Percentiles rank a stretch among this genome's conserved stretches.
phyloP scores from a whole-genome alignment of 306 rosid genomes.

The Glycine latifolia region DNA sequence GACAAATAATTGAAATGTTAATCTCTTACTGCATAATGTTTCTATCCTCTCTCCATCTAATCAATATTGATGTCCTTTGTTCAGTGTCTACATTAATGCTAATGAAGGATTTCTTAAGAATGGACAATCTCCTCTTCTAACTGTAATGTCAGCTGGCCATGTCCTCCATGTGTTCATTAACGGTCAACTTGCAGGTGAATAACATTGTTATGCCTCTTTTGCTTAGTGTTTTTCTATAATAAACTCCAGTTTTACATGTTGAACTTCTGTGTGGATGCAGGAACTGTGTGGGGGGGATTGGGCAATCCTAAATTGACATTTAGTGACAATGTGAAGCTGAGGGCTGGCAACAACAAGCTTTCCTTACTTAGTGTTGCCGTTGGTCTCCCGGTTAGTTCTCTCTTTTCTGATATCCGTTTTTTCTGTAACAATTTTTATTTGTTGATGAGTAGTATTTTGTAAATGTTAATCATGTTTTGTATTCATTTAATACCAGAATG shows the following conservation, averaged over 20 bases:
- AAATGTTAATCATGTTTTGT: background rate
- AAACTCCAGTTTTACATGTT: slow-evolving; percentile 39
- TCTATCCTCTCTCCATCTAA: slow-evolving; percentile 31
- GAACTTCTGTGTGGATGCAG: slow-evolving; percentile 53
- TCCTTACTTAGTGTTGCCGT: slow-evolving; percentile 86
- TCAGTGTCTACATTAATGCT: slow-evolving; percentile 69
- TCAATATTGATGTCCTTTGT: slow-evolving; percentile 16
- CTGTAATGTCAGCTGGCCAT: slow-evolving; percentile 78
- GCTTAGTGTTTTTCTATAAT: background rate
- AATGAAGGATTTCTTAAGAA: slow-evolving; percentile 68
- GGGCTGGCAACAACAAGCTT: slow-evolving; percentile 84
- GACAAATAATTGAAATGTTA: slow-evolving; percentile 18
- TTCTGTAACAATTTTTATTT: slow-evolving; percentile 30
- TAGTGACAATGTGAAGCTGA: slow-evolving; percentile 66
- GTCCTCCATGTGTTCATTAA: slow-evolving; percentile 79
- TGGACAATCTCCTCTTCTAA: slow-evolving; percentile 69
- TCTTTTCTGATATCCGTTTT: slow-evolving; percentile 6
- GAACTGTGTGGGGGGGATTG: slow-evolving; percentile 72
- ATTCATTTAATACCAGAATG: slow-evolving; percentile 70
- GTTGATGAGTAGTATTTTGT: background rate
- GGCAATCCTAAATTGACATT: slow-evolving; percentile 68
- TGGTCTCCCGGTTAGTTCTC: slow-evolving; percentile 87
- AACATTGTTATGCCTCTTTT: slow-evolving; percentile 17
- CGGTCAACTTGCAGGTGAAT: slow-evolving; percentile 71
- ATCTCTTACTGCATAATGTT: slow-evolving; percentile 26